Base-by-base conservation (phyloP, 257 asterid genomes). In the Przewalskia tangutica region DNA sequence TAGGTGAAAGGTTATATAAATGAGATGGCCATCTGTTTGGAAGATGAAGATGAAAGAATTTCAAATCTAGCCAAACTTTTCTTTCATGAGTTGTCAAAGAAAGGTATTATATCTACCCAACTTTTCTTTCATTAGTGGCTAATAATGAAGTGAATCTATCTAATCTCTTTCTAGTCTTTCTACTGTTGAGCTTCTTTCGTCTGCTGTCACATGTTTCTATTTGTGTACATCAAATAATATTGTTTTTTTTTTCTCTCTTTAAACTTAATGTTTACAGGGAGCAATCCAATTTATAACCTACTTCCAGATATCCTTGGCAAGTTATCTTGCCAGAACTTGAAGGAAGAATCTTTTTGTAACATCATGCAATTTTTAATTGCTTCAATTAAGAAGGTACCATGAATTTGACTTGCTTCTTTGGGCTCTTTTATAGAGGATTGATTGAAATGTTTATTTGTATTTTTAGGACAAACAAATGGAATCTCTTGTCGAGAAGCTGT, bases 261-360 rank as follows among this genome's bases (percentile, higher is more conserved):
- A 85, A 66, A 51, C 65, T 83, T 86, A 82, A 66, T 79, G 80
- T 62, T 84, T 88, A 82, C 88, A 95, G 99, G 98, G 84, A 90
- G 85, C 93, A 95, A 95, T 87, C 99, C 99, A 79, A 90, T 95
- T 44, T 95, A 95, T 84, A 95, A 95, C 86, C 89, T 95, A 70
- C 99, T 94, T 82, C 99, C 99, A 77, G 99, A 95, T 89, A 95
- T 95, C 77, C 97, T 95, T 64, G 97, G 98, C 65, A 95, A 93
- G 86, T 83, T 94, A 83, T 91, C 97, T 83, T 85, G 88, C 87
- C 95, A 93, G 89, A 89, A 92, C 89, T 83, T 95, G 91, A 84
- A 89, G 75, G 88, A 90, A 84, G 97, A 92, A 78, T 88, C 97
- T 34, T 95, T 95, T 91, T 89, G 95, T 93, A 95, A 89, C 86